phyloP scores from a whole-genome alignment of 805 yeast species.

The Vanderwaltozyma yarrowii region DNA sequence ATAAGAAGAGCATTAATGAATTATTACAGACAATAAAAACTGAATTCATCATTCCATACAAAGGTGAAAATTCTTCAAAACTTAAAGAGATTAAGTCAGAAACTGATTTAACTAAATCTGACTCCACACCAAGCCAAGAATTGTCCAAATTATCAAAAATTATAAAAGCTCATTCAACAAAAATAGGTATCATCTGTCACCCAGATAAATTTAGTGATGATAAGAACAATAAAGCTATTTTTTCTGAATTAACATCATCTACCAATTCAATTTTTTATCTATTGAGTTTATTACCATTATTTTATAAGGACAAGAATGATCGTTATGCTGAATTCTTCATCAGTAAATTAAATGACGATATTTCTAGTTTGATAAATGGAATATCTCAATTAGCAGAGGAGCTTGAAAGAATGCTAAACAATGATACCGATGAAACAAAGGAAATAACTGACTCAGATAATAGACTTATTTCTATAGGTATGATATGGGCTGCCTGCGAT shows the following conservation, averaged over 20 bases:
- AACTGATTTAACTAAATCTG: slow-evolving; percentile 7
- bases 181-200: slow-evolving; percentile 34
- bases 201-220: slow-evolving; percentile 14
- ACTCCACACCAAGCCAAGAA: slow-evolving; percentile 34
- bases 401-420: slow-evolving; percentile 3
- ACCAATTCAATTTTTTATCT: slow-evolving; percentile 18
- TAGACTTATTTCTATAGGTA: slow-evolving; percentile 52
- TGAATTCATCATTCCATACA: slow-evolving; percentile 18
- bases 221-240: slow-evolving; percentile 14
- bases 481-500: slow-evolving; percentile 64
- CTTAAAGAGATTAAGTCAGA: slow-evolving; percentile 15
- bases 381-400: slow-evolving; percentile 15
- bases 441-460: slow-evolving; percentile 25
- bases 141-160: slow-evolving; percentile 47
- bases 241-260: slow-evolving; percentile 22
- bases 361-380: slow-evolving; percentile 18
- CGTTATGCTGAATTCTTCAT: slow-evolving; percentile 16
- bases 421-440: slow-evolving; percentile 6
- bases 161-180: slow-evolving; percentile 67
- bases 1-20: slow-evolving; percentile 42
- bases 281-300: slow-evolving; percentile 21
- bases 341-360: slow-evolving; percentile 11
- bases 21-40: slow-evolving; percentile 13
- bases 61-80: slow-evolving; percentile 7
- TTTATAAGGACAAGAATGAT: slow-evolving; percentile 15